These are phyloP conservation scores for Populus pruinosa DNA, from an alignment of 345 rosid species.

Conservation along the genomic window DNA sequence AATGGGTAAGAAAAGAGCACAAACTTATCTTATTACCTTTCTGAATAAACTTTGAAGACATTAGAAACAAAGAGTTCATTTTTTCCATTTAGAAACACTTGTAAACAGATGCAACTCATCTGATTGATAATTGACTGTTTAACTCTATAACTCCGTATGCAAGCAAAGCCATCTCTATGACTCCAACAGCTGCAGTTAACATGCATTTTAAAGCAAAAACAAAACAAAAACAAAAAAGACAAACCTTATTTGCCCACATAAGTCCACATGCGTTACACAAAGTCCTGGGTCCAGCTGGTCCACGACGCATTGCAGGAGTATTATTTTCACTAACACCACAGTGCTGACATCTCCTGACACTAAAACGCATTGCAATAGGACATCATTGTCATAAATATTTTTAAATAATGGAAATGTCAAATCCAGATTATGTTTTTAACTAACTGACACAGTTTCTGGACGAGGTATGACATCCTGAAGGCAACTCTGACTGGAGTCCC, in stretches of 20 bases:
- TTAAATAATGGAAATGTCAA: conserved; percentile 11
- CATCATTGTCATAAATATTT: conserved; percentile 2
- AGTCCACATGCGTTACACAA: conserved; percentile 78
- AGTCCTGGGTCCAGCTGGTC: conserved; percentile 81
- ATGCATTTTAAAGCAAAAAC: not conserved
- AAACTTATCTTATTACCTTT: not conserved
- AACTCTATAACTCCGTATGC: not conserved
- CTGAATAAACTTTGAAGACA: not conserved
- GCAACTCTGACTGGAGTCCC: conserved; percentile 48
- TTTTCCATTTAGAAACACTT: not conserved
- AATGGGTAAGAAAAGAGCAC: not conserved
- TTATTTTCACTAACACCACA: conserved; percentile 66
- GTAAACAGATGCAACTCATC: not conserved
- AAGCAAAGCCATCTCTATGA: not conserved
- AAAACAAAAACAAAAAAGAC: not conserved
- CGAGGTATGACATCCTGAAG: conserved; percentile 40
- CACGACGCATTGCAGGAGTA: conserved; percentile 83
- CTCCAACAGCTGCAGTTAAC: not conserved
- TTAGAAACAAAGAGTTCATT: not conserved
- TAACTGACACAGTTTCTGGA: conserved; percentile 51
- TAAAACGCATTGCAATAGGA: conserved; percentile 21
- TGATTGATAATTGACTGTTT: not conserved
- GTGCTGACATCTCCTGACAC: conserved; percentile 58
- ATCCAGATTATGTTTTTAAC: conserved; percentile 24
- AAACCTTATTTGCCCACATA: conserved; percentile 85